Evolutionary conservation across 2,329 filamentous ascomycete species (phyloP), one percentile per base, ranked within the genome.

Genomic region (Aureobasidium pullulans): DNA sequence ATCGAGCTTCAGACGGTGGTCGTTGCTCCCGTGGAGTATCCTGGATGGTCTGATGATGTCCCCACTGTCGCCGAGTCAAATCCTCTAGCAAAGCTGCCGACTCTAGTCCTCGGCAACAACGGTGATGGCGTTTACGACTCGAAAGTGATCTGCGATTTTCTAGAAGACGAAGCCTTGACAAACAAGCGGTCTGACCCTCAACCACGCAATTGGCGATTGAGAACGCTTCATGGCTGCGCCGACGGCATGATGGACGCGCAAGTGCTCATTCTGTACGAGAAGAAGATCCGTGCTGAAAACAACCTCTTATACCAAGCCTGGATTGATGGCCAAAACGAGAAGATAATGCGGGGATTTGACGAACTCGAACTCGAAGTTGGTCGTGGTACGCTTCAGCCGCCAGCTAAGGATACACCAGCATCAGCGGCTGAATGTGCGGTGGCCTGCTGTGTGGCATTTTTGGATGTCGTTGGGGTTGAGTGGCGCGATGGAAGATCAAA

Each of bases 391-490:
- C 52, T 57, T 37, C 52, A 46, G 16, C 31, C 52, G 16, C 52
- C 40, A 19, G 40, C 52, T 44, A 46, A 44, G 4, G 40, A 42
- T 57, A 29, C 37, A 37, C 52, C 52, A 28, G 39, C 52, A 46
- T 57, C 52, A 57, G 52, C 52, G 52, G 52, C 52, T 43, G 52
- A 57, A 57, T 42, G 37, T 57, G 52, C 52, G 52, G 52, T 57
- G 42, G 52, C 52, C 8, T 13, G 31, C 23, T 57, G 52, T 57
- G 39, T 46, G 10, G 52, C 36, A 8, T 37, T 57, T 10, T 2
- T 57, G 52, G 52, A 57, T 29, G 36, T n/a, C 2, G 52, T 46
- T 57, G 52, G 40, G 40, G 19, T 36, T 9, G 11, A 37, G 28
- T 57, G 52, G 52, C 52, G 52, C 54, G 54, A 58, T 16, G 36